phyloP scores from a whole-genome alignment of 73 alveolate genomes.

The Blepharisma japonicum region DNA sequence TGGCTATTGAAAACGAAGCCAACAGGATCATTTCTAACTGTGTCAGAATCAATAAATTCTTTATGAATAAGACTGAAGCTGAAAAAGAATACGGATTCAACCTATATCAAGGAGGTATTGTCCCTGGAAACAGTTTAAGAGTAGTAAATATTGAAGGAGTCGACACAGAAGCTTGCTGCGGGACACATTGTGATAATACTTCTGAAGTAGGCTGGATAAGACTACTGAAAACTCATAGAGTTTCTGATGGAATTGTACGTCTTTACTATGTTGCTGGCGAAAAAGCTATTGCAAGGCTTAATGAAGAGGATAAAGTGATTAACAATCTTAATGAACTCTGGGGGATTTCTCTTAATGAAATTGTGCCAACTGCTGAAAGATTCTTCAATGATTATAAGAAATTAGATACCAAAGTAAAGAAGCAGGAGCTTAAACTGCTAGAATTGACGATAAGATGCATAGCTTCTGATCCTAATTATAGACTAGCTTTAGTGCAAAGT shows the following conservation, averaged over 20 bases:
- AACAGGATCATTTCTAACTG: slow-evolving; percentile 86
- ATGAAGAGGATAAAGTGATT: slow-evolving; percentile 70
- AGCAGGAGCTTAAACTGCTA: slow-evolving; percentile 70
- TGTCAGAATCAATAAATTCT: slow-evolving; percentile 75
- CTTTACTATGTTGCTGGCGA: slow-evolving; percentile 96
- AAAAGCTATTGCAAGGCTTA: slow-evolving; percentile 84
- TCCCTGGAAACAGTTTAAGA: slow-evolving; percentile 96
- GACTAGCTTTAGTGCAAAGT: slow-evolving; percentile 39
- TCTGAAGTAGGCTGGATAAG: slow-evolving; percentile 97
- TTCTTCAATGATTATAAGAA: slow-evolving; percentile 87
- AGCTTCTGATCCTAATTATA: slow-evolving; percentile 30
- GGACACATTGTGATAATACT: slow-evolving; percentile 98
- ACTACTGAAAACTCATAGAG: slow-evolving; percentile 84
- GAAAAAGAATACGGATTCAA: slow-evolving; percentile 95
- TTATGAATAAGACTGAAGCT: slow-evolving; percentile 96
- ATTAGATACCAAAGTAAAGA: slow-evolving; percentile 60
- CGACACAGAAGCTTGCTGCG: slow-evolving; percentile 99
- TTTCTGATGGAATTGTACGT: slow-evolving; percentile 98
- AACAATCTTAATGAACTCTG: slow-evolving; percentile 70
- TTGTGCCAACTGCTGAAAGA: slow-evolving; percentile 87
- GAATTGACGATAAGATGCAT: slow-evolving; percentile 71
- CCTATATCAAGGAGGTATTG: slow-evolving; percentile 97
- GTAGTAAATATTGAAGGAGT: slow-evolving; percentile 94
- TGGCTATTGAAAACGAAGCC: slow-evolving; percentile 90
- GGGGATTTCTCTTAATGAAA: slow-evolving; percentile 80